Evolutionary conservation across 1,284 basidiomycete genomes (phyloP).

Genomic region (Ceratobasidium sp.): DNA sequence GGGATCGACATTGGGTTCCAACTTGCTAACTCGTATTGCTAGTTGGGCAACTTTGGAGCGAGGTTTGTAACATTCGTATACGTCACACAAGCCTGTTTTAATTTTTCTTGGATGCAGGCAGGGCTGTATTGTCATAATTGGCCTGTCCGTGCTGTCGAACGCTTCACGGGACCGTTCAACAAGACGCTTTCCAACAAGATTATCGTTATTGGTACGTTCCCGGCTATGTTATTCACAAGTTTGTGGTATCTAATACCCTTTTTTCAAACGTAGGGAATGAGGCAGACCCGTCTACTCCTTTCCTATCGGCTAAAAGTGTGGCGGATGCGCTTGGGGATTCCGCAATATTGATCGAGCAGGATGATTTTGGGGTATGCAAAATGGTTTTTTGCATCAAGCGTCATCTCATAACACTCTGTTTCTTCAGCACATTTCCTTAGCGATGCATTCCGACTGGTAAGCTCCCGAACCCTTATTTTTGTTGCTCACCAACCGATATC

Average conservation of each 20-base stretch:
- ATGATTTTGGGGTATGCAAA: constrained; percentile 16
- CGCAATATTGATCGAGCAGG: constrained; percentile 35
- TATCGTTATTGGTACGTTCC: constrained; percentile 36
- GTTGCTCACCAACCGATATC: background rate
- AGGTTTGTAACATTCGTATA: background rate
- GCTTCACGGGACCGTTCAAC: constrained; percentile 29
- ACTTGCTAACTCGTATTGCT: background rate
- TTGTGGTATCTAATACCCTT: background rate
- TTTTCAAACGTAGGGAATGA: constrained; percentile 14
- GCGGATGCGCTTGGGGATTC: constrained; percentile 9
- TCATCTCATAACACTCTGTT: background rate
- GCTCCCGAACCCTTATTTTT: background rate
- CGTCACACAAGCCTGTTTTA: background rate
- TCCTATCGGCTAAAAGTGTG: constrained; percentile 16
- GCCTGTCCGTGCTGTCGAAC: constrained; percentile 42
- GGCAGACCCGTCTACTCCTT: constrained; percentile 40
- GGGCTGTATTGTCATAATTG: constrained; percentile 13
- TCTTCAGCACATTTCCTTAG: constrained; percentile 31
- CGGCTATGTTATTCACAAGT: background rate
- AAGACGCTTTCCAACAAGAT: constrained; percentile 35
- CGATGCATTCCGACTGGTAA: constrained; percentile 36
- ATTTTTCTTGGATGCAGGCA: background rate
- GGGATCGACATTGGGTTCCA: background rate
- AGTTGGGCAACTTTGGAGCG: constrained; percentile 5
- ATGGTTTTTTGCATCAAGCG: background rate